A percentile compares a stretch with the other conserved stretches of the same genome.
phyloP scores from a whole-genome alignment of 2,329 filamentous ascomycete species.

The Fusarium luffae region DNA sequence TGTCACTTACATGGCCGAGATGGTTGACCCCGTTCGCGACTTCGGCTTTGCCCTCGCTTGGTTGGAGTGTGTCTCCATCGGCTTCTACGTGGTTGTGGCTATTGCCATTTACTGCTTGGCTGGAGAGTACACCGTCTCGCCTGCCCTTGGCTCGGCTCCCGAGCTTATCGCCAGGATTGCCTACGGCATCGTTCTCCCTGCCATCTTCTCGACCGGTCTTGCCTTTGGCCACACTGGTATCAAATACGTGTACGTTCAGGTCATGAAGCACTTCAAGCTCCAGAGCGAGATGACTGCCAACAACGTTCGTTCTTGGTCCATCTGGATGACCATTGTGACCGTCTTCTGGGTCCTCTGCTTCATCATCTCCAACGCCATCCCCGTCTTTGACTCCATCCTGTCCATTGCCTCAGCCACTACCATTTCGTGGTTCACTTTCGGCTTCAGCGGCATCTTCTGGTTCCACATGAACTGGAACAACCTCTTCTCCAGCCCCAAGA shows the following conservation, averaged over 20 bases:
- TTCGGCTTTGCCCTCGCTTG: slow-evolving; percentile 45
- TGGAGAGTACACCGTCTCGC: slow-evolving; percentile 45
- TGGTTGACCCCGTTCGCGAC: slow-evolving; percentile 50
- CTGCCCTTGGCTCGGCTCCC: slow-evolving; percentile 43
- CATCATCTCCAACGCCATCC: slow-evolving; percentile 52
- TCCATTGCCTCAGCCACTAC: slow-evolving; percentile 52
- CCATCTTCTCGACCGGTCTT: slow-evolving; percentile 47
- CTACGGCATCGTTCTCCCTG: slow-evolving; percentile 49
- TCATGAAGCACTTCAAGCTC: slow-evolving; percentile 49
- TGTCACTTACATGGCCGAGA: slow-evolving; percentile 52
- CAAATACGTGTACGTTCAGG: slow-evolving; percentile 51
- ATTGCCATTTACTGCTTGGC: slow-evolving; percentile 46
- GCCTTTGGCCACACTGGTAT: slow-evolving; percentile 50
- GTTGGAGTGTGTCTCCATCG: slow-evolving; percentile 43
- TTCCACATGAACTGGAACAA: slow-evolving; percentile 52
- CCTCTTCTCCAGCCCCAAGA: slow-evolving; percentile 45
- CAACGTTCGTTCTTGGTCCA: slow-evolving; percentile 49
- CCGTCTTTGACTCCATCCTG: slow-evolving; percentile 53
- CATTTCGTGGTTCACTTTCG: slow-evolving; percentile 54
- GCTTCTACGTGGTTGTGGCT: slow-evolving; percentile 43
- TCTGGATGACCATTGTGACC: slow-evolving; percentile 50
- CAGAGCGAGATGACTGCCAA: slow-evolving; percentile 49
- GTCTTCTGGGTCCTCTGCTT: slow-evolving; percentile 52
- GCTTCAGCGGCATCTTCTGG: slow-evolving; percentile 52
- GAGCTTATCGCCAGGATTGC: slow-evolving; percentile 43